Evolutionary conservation across 371 early-diverging fungal species (phyloP).

Genomic region (Mortierella sp.): DNA sequence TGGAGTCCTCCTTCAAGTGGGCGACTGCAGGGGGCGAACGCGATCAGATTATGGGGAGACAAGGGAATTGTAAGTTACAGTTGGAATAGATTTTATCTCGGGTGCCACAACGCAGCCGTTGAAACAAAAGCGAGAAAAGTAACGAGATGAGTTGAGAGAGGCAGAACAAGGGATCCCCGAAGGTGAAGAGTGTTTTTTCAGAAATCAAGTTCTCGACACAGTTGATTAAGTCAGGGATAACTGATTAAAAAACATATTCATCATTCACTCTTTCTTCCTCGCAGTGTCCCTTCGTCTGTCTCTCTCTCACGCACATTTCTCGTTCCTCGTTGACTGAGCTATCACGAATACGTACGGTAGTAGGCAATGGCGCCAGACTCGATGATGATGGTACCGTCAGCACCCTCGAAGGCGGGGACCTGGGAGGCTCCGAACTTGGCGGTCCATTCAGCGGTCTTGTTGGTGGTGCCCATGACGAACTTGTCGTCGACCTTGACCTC

Average conservation of each 20-base stretch:
- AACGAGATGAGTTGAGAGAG: neutral
- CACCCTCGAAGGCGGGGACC: conserved; percentile 84
- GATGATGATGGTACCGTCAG: conserved; percentile 73
- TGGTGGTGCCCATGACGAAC: conserved; percentile 76
- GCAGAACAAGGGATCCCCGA: neutral
- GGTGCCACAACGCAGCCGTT: too few relatives aligned
- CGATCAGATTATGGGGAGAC: too few relatives aligned
- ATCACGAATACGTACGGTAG: conserved; percentile 77
- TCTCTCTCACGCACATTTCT: neutral
- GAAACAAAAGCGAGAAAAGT: neutral
- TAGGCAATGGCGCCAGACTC: conserved; percentile 91
- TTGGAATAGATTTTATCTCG: too few relatives aligned
- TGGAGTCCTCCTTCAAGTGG: conserved; percentile 66
- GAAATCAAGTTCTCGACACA: conserved; percentile 57
- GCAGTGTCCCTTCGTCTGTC: neutral
- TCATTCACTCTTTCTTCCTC: conserved; percentile 29
- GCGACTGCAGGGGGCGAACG: conserved; percentile 76
- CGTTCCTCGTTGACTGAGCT: neutral
- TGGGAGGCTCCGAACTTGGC: conserved; percentile 80
- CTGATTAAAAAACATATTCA: conserved; percentile 57
- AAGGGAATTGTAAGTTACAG: too few relatives aligned
- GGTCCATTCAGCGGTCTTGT: conserved; percentile 82
- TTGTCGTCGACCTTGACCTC: conserved; percentile 72
- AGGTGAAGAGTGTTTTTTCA: conserved; percentile 21
- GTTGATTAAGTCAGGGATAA: conserved; percentile 71